phyloP scores from a whole-genome alignment of 2,329 filamentous ascomycete species.

The Alternaria postmessia region DNA sequence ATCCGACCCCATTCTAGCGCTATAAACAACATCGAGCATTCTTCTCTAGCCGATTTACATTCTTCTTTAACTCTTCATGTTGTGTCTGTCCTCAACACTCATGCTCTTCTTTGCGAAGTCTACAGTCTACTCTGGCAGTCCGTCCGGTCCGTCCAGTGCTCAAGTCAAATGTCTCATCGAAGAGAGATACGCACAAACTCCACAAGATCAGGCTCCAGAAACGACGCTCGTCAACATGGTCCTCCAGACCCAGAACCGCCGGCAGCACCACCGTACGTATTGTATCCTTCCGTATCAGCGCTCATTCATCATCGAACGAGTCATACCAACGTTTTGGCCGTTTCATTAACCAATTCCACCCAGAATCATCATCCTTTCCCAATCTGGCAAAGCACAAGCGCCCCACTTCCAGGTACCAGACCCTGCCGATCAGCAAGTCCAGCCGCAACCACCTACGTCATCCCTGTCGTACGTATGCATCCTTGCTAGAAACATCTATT shows the following conservation, averaged over 20 bases:
- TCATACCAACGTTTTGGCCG: background rate
- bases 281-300: background rate
- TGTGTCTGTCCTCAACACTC: background rate
- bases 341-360: slow-evolving; percentile 12
- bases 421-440: slow-evolving; percentile 24
- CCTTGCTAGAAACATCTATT: slow-evolving; percentile 18
- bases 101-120: background rate
- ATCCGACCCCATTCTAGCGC: background rate
- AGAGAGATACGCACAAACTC: background rate
- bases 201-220: background rate
- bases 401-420: slow-evolving; percentile 31
- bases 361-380: slow-evolving; percentile 38
- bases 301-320: background rate
- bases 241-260: slow-evolving; percentile 37
- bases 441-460: slow-evolving; percentile 35
- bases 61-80: background rate
- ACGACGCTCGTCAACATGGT: background rate
- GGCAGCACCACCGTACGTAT: slow-evolving; percentile 39
- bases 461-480: slow-evolving; percentile 29
- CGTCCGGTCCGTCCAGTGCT: slow-evolving; percentile 1
- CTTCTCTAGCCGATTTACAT: slow-evolving; percentile 1
- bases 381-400: slow-evolving; percentile 25
- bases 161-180: background rate
- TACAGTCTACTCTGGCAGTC: slow-evolving; percentile 6
- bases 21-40: background rate